Conservation (phyloP, 2,329 filamentous ascomycete species). For the Curvularia verruculosa region DNA sequence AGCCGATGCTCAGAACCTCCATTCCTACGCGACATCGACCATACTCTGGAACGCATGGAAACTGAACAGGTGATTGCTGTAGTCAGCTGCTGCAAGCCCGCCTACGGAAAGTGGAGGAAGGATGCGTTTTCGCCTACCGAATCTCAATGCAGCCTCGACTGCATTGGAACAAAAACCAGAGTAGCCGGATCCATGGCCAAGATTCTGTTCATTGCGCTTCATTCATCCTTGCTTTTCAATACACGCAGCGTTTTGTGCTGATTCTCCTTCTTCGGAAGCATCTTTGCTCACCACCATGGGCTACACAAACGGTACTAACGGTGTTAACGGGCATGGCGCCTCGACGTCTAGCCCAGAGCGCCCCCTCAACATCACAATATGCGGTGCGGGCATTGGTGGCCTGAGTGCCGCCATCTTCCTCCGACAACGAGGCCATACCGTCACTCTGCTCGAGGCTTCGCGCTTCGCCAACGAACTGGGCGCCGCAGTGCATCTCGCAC, state of each 20-base stretch:
- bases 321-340: background rate
- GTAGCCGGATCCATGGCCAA: background rate
- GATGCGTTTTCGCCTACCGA: background rate
- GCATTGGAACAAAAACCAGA: background rate
- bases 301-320: conserved; percentile 19
- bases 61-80: background rate
- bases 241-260: background rate
- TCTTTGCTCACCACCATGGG: conserved; percentile 18
- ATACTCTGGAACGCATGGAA: background rate
- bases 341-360: conserved; percentile 13
- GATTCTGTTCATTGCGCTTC: background rate
- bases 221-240: background rate
- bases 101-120: conserved; percentile 1
- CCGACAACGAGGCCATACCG: conserved; percentile 48
- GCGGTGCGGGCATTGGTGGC: conserved; percentile 60
- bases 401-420: conserved; percentile 60
- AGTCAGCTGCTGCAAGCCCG: background rate
- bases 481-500: conserved; percentile 67
- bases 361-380: conserved; percentile 50
- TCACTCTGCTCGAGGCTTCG: conserved; percentile 53
- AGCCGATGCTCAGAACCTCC: background rate
- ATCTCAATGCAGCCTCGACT: background rate
- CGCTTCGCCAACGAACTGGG: conserved; percentile 62
- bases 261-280: background rate
- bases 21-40: background rate